A percentile compares a stretch with the other conserved stretches of the same genome.
These are phyloP conservation scores for Ganoderma multipileum DNA, from an alignment of 1,284 basidiomycete species.

Conservation along the genomic window DNA sequence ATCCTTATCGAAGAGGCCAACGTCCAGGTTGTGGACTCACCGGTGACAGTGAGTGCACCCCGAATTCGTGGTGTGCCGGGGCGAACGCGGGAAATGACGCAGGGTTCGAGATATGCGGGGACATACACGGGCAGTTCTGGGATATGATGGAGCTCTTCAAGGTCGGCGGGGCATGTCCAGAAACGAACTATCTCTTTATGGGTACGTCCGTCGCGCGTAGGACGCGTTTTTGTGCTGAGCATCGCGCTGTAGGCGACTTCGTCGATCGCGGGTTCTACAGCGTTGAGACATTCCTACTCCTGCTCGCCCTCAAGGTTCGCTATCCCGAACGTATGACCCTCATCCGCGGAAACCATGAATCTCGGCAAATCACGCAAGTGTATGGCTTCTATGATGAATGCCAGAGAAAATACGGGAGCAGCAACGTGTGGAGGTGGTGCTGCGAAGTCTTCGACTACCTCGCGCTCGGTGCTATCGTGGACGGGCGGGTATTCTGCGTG, in stretches of 20 bases:
- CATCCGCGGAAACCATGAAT: slow-evolving; percentile 98
- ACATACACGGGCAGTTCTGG: slow-evolving; percentile 99
- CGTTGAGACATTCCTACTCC: slow-evolving; percentile 95
- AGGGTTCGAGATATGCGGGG: slow-evolving; percentile 87
- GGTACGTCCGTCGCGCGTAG: slow-evolving; percentile 58
- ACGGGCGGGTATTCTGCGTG: slow-evolving; percentile 92
- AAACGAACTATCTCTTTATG: slow-evolving; percentile 99
- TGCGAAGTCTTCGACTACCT: slow-evolving; percentile 99
- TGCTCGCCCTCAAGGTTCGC: slow-evolving; percentile 95
- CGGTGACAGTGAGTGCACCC: slow-evolving; percentile 81
- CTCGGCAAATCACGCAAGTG: slow-evolving; percentile 98
- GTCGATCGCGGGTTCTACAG: slow-evolving; percentile 98
- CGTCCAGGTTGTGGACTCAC: slow-evolving; percentile 95
- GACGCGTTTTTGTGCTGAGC: neutral
- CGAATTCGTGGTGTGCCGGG: slow-evolving; percentile 7
- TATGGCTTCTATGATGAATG: slow-evolving; percentile 99
- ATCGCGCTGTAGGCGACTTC: slow-evolving; percentile 75
- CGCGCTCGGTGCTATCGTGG: slow-evolving; percentile 92
- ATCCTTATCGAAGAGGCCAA: slow-evolving; percentile 98
- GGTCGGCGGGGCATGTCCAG: slow-evolving; percentile 93
- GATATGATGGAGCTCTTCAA: slow-evolving; percentile 98
- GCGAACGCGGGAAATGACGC: slow-evolving; percentile 23
- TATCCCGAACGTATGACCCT: slow-evolving; percentile 98
- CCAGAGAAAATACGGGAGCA: slow-evolving; percentile 93
- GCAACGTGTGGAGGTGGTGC: slow-evolving; percentile 98